These are phyloP conservation scores for Metschnikowia borealis DNA, from an alignment of 805 yeast genomes.

Conservation along the genomic window DNA sequence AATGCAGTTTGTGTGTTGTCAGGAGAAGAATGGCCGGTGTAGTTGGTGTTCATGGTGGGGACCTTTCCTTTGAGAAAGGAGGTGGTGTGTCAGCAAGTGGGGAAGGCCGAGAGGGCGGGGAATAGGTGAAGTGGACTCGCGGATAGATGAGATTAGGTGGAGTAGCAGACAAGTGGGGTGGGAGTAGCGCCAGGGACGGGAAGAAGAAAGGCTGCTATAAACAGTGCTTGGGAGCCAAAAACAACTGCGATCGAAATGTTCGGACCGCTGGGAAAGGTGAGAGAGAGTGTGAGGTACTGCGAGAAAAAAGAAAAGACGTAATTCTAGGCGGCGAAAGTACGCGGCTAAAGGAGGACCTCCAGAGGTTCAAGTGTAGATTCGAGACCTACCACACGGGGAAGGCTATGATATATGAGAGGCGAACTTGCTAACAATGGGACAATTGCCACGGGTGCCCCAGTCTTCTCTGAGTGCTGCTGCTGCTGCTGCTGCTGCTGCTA, in stretches of 20 bases:
- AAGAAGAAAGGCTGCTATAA: neutral
- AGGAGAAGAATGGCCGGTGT: conserved; percentile 6
- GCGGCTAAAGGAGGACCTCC: neutral
- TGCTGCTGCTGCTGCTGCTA: neutral
- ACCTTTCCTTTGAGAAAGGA: conserved; percentile 2
- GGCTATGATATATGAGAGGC: neutral
- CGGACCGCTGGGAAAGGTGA: conserved; percentile 2
- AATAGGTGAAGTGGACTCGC: neutral
- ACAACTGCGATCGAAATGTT: conserved; percentile 4
- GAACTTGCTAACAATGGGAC: neutral
- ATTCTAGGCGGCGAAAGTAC: conserved; percentile 1
- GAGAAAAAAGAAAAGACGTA: conserved; percentile 5
- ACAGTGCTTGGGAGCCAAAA: neutral
- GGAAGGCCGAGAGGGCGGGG: neutral
- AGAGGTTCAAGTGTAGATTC: neutral
- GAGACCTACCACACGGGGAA: neutral
- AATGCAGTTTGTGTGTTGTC: conserved; percentile 7
- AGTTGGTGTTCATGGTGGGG: conserved; percentile 13
- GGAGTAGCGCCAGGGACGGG: neutral
- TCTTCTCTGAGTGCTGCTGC: no score
- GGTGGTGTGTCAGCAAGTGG: conserved; percentile 5
- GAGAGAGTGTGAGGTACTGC: conserved; percentile 3
- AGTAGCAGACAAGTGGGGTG: neutral
- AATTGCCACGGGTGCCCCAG: neutral
- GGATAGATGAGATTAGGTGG: neutral